phyloP scores from a whole-genome alignment of 208 protist species.

The Leishmania major region DNA sequence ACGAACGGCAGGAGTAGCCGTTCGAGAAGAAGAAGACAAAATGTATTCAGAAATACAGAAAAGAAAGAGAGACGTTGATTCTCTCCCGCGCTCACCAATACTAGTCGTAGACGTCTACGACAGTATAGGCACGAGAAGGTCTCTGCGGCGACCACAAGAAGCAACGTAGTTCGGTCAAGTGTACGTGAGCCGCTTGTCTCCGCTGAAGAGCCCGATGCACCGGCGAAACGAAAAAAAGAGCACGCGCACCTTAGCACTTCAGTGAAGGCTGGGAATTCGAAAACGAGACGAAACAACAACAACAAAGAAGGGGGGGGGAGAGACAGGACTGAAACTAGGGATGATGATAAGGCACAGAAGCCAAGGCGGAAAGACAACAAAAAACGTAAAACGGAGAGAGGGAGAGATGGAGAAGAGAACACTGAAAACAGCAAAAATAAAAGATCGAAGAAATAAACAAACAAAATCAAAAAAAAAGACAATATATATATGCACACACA shows the following conservation, averaged over 20 bases:
- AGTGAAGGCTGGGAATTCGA: neutral
- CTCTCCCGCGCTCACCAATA: neutral
- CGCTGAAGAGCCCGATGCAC: neutral
- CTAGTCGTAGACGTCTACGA: neutral
- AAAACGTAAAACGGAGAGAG: neutral
- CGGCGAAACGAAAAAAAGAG: neutral
- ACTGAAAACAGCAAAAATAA: too few relatives aligned
- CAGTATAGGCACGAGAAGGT: neutral
- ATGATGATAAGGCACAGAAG: neutral
- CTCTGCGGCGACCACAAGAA: neutral
- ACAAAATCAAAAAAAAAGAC: too few relatives aligned
- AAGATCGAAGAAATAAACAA: too few relatives aligned
- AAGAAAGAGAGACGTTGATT: neutral
- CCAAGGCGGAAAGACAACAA: neutral
- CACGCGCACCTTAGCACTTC: neutral
- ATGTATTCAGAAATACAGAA: neutral
- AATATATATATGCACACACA: neutral
- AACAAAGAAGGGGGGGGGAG: neutral
- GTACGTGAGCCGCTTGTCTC: neutral
- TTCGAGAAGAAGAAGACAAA: neutral
- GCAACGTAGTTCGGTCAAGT: neutral
- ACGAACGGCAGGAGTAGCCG: neutral
- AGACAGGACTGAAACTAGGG: neutral
- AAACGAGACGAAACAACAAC: slow-evolving; percentile 7
- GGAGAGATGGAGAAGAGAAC: too few relatives aligned